Base-by-base conservation (phyloP, 768 basidiomycete species). In the Ramaria rubella region DNA sequence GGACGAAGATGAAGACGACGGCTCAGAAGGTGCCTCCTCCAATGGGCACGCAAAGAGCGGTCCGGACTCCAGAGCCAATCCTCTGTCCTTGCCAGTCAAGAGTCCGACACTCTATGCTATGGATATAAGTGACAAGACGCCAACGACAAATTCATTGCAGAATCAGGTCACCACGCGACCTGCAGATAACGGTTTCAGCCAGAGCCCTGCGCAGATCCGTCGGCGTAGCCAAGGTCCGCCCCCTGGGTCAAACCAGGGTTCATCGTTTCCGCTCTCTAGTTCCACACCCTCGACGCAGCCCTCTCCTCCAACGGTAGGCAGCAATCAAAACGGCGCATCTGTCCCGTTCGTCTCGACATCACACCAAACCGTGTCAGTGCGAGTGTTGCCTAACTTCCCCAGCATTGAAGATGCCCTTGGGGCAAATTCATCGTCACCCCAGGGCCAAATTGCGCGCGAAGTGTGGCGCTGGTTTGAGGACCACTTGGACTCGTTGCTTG, bases 381-480 rank as follows among this genome's bases (percentile, higher is more conserved):
- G 87, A 58, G 85, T 86, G 54, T 75, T 90, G 63, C 78, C 85
- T 0, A 82, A 86, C 62, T 94, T 93, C 72, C 91, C 91, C 2
- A 83, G 82, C 46, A 88, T 93, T 60, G 90, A 90, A 59, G 90
- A 93, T 71, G 89, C 89, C 21, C 80, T 91, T 36, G 86, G 85
- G 48, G 76, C 81, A 26, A 84, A 76, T 64, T 86, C 86, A 11
- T 80, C 84, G n/a, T 81, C 88, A 45, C 75, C 87, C 27, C 86
- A 92, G 62, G 81, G 83, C 54, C 78, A 90, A 21, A 85, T 85
- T 59, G 91, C 88, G 27, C 81, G 87, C 62, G 89, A 90, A 69
- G 87, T 91, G 5, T 95, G 93, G 93, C 79, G 77, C 29, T 90
- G 89, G 85, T 95, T 95, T 76, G 86, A 89, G 69, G 87, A 91